Evolutionary conservation across 495 filamentous ascomycete genomes (phyloP).

Genomic region (Penicillium bialowiezense): DNA sequence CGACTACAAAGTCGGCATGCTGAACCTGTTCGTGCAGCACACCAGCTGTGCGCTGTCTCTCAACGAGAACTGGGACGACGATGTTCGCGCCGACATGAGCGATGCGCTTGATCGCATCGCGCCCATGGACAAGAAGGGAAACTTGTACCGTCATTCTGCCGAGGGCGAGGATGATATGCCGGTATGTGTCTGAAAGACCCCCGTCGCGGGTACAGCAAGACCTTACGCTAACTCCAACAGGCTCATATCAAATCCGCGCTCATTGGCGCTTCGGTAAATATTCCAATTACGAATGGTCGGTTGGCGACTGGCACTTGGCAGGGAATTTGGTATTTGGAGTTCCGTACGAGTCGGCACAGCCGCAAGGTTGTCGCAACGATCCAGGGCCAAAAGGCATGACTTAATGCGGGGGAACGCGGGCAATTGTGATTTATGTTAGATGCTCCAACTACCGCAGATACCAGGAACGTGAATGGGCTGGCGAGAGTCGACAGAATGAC

Average conservation of each 20-base stretch:
- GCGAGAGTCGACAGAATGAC: constrained; percentile 2
- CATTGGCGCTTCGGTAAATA: constrained; percentile 80
- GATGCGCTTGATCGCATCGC: constrained; percentile 90
- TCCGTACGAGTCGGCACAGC: constrained; percentile 70
- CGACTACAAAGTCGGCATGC: constrained; percentile 77
- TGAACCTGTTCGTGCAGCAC: constrained; percentile 90
- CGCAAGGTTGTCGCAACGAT: constrained; percentile 89
- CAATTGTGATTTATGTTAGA: constrained; percentile 18
- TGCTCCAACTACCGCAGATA: constrained; percentile 1
- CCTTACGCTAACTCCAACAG: constrained; percentile 28
- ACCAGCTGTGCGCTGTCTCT: constrained; percentile 80
- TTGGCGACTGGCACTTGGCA: constrained; percentile 70
- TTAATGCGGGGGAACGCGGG: constrained; percentile 10
- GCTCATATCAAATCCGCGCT: constrained; percentile 91
- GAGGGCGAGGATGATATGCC: constrained; percentile 94
- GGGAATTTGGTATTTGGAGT: constrained; percentile 95
- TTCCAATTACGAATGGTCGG: constrained; percentile 84
- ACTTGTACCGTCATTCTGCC: constrained; percentile 80
- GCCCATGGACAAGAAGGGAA: constrained; percentile 68
- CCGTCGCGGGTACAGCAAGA: too few relatives aligned
- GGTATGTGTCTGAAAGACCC: too few relatives aligned
- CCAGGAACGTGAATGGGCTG: background rate
- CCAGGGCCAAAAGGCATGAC: constrained; percentile 79
- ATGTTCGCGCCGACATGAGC: constrained; percentile 83
- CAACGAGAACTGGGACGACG: constrained; percentile 93